Evolutionary conservation across 2,329 filamentous ascomycete genomes (phyloP), one percentile per base, ranked within the genome.

Genomic region (Paecilomyces formosus): DNA sequence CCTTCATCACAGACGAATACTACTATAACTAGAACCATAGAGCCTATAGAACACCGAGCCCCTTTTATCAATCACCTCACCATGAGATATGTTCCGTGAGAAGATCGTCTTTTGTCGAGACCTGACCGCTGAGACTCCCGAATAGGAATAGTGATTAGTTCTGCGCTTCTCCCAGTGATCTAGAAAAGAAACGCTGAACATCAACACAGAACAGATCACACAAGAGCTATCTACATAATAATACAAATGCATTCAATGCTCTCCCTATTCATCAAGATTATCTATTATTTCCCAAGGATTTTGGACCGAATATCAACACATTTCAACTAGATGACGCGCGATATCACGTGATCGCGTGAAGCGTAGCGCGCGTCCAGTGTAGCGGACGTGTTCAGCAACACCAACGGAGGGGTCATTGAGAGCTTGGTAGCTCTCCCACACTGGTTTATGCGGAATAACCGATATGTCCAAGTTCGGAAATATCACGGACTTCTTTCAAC

Each of bases 401-500:
- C 28, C 18, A 24, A 12, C n/a, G 33, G 28, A 39, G 30, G 35
- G 35, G 35, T 39, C 13, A 15, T 5, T 13, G 33, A 15, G 33
- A 45, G 35, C 35, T 45, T 18, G 4, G n/a, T 8, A 45, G 39
- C 39, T 45, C 39, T 45, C 39, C 39, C 18, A 21, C 39, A 21
- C n/a, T n/a, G 6, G n/a, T 18, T n/a, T 18, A 45, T 45, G 39
- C n/a, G n/a, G 39, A 45, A 15, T n/a, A 45, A 55, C 58, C 61
- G 58, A 57, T 28, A 71, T 72, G 69, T 62, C 64, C 31, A 57
- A 62, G 54, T 68, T 68, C 58, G 70, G 66, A 15, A 74, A 65
- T 54, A 77, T 82, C 31, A 73, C 70, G 9, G 75, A 78, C 56
- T 82, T 78, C 63, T 82, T 83, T 67, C 75, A 73, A 53, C 73